Evolutionary conservation across 2,329 filamentous ascomycete genomes (phyloP), one percentile per base, ranked within the genome.

Genomic region (Sclerotinia subarctica): DNA sequence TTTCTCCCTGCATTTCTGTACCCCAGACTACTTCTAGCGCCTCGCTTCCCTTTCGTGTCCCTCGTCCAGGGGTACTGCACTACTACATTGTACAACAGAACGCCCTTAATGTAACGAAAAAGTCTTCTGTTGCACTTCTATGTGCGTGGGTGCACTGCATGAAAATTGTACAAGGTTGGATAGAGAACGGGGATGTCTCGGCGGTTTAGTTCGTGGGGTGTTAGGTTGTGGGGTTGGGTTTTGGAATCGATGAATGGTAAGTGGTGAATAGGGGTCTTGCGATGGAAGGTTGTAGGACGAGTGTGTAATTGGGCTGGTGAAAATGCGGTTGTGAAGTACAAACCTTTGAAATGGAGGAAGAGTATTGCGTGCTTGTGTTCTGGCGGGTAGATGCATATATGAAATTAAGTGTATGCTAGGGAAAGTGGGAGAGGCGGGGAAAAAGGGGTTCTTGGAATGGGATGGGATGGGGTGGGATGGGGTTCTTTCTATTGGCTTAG

Each of bases 81-180:
- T 42, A 15, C 38, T 42, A 42, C 19, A 21, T 24, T 51, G 49
- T 52, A 52, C 49, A 5, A 52, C 24, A 26, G 49, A 52, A 52
- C 13, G 24, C n/a, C n/a, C 7, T 21, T n/a, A 13, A 52, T 52
- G 49, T 52, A 52, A 52, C 49, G 11, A 10, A 2, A 17, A 26
- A 17, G 11, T 19, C 26, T 53, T 32, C 26, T 53, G 51, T 53
- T 53, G 51, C 51, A 32, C 26, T 53, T 53, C 51, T 53, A 21
- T 53, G 51, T 29, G 51, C 51, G 15, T 53, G 51, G 51, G 26
- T 53, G 26, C 51, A 53, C 51, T 53, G 51, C 51, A 53, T 52
- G n/a, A 29, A 15, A 2, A n/a, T 52, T 13, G 49, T 24, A 17
- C n/a, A 3, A 24, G 2, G 21, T 8, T n/a, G 46, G 46, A 21